Evolutionary conservation across 495 filamentous ascomycete species (phyloP), one percentile per base, ranked within the genome.

Genomic region (Geopyxis carbonaria): DNA sequence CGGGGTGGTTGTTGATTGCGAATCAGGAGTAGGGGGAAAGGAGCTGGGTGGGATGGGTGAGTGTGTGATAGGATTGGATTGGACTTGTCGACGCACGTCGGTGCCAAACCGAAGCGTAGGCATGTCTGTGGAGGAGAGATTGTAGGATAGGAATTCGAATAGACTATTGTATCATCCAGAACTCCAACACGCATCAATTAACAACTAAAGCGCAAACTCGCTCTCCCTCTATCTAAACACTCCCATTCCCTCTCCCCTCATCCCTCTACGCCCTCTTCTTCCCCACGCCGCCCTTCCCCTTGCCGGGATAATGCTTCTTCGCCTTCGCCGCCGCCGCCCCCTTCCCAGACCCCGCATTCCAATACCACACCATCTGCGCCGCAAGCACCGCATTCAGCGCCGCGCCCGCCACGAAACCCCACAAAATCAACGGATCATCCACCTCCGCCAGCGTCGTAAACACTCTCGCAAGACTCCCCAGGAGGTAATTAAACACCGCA

Each of bases 361-460:
- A 97, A 64, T 94, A 95, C 61, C 84, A 93, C 7, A 87, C 57
- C 84, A 95, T 93, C 66, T 97, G 89, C 32, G 63, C 61, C 2
- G 83, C 89, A 41, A 95, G 63, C 40, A 97, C 68, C 45, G 76
- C 61, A 61, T 97, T 97, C 47, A 97, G 72, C 22, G 67, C 61
- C 57, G 92, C 93, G 16, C 80, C 91, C 2, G 80, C 82, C 31
- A 94, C 58, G 66, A 89, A 94, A 16, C 84, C 78, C 57, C 87
- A 93, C 11, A 97, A 70, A 48, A 97, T 94, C 40, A 95, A 65
- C 58, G 80, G 80, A 59, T 97, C 89, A 48, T 89, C 77, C 45
- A 94, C 85, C 65, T 97, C 89, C 52, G 93, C 82, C 34, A 95
- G 60, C 2, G 91, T 97, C 14, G 89, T 97, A 60, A 93, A 94